Percentiles rank a stretch among this genome's conserved stretches.
Evolutionary conservation across 2,329 filamentous ascomycete genomes (phyloP).

Genomic region (Diplodia mutila): DNA sequence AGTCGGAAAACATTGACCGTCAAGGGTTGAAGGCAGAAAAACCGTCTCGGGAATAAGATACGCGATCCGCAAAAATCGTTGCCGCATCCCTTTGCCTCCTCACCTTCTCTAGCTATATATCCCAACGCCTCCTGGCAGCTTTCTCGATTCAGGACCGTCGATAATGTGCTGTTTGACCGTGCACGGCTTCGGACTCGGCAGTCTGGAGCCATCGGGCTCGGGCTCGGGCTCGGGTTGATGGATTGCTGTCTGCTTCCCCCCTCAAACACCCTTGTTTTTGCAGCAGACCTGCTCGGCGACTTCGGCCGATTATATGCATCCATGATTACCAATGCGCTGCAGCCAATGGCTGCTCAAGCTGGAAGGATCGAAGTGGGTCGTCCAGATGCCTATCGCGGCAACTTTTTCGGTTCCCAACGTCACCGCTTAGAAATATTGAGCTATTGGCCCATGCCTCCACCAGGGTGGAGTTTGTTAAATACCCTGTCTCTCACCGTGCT

Average conservation of each 20-base stretch:
- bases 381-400: conserved; percentile 7
- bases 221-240: too few relatives aligned
- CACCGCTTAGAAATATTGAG: conserved; percentile 17
- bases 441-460: background rate
- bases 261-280: too few relatives aligned
- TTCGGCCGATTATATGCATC: background rate
- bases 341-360: background rate
- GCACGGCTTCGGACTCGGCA: background rate
- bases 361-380: conserved; percentile 10
- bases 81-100: background rate
- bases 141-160: too few relatives aligned
- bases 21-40: background rate
- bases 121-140: too few relatives aligned
- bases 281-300: too few relatives aligned
- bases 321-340: background rate
- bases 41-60: background rate
- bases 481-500: background rate
- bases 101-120: background rate
- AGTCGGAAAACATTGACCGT: background rate
- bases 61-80: background rate
- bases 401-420: conserved; percentile 15
- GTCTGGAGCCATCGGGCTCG: too few relatives aligned
- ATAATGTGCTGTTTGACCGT: background rate
- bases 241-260: too few relatives aligned
- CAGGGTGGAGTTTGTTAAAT: background rate